Evolutionary conservation across 1,284 basidiomycete genomes (phyloP), one percentile per base, ranked within the genome.

Genomic region (Mycena sp.): DNA sequence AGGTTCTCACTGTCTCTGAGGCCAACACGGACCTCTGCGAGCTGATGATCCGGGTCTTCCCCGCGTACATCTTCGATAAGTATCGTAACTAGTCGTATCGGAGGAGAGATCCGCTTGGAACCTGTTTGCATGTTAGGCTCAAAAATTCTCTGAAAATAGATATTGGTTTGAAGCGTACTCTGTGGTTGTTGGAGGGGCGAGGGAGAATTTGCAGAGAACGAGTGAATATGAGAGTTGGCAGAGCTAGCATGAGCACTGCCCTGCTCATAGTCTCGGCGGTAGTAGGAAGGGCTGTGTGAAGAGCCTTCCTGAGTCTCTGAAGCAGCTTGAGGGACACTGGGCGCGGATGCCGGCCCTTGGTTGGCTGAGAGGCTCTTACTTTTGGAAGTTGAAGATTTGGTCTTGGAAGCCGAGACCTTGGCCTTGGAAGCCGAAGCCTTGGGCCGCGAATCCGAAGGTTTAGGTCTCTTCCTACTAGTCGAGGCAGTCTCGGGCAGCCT

Each of bases 21-120:
- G 11, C 83, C 83, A 21, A 92, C 81, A 28, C 76, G 82, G 21
- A 92, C 83, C 72, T 93, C 91, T 0, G 86, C 87, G 14, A 92
- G 79, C 67, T 87, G 83, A 58, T 78, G 75, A 70, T 90, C 90
- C 35, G 76, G 74, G 1, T 76, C 74, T 3, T 80, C 82, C 64
- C 78, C 81, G 28, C 89, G 83, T 57, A 79, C 68, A 67, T 92
- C 91, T 60, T 86, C 82, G 17, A 91, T 90, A 4, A 92, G 79
- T 19, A 91, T 68, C 6, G 89, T 92, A 11, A 91, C 75, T 74
- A 88, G 83, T 43, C 77, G 49, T 30, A 59, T 35, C 32, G 32
- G 65, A 45, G 68, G 58, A 43, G 64, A 10, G 9, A 38, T 59
- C 21, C 51, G 25, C 38, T 53, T n/a, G n/a, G n/a, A n/a, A n/a